Evolutionary conservation across 1,284 basidiomycete species (phyloP).

Genomic region (Papiliotrema nemorosa): DNA sequence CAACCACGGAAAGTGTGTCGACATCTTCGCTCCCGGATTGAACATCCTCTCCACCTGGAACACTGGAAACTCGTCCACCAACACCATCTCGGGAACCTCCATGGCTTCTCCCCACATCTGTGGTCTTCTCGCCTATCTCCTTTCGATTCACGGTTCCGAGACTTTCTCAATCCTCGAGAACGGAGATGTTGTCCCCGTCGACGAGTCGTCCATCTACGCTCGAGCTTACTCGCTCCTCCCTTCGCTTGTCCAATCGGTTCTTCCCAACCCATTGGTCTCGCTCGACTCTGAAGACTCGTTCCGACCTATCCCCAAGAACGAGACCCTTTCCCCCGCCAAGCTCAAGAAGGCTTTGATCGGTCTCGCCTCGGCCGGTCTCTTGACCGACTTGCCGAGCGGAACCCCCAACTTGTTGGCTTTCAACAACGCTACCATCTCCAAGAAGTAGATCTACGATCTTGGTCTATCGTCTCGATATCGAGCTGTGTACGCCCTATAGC

Average conservation of each 20-base stretch:
- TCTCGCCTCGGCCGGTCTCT: slow-evolving; percentile 58
- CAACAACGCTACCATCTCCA: slow-evolving; percentile 68
- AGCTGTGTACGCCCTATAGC: too few relatives aligned
- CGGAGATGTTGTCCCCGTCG: slow-evolving; percentile 36
- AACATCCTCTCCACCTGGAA: slow-evolving; percentile 78
- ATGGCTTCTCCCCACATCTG: slow-evolving; percentile 60
- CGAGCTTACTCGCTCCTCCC: slow-evolving; percentile 49
- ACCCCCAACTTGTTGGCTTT: slow-evolving; percentile 72
- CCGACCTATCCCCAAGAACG: slow-evolving; percentile 30
- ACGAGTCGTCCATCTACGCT: slow-evolving; percentile 50
- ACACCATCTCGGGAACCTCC: slow-evolving; percentile 62
- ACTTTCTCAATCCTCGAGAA: slow-evolving; percentile 52
- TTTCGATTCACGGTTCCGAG: slow-evolving; percentile 69
- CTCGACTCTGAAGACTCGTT: slow-evolving; percentile 25
- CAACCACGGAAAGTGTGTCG: slow-evolving; percentile 72
- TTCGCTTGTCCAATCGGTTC: slow-evolving; percentile 34
- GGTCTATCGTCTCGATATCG: too few relatives aligned
- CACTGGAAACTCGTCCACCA: slow-evolving; percentile 56
- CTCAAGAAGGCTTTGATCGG: slow-evolving; percentile 70
- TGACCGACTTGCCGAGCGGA: slow-evolving; percentile 56
- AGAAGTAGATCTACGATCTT: too few relatives aligned
- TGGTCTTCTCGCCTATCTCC: slow-evolving; percentile 76
- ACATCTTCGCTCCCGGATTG: slow-evolving; percentile 76
- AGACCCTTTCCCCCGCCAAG: slow-evolving; percentile 22
- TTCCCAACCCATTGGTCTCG: slow-evolving; percentile 34